Evolutionary conservation across 345 rosid genomes (phyloP).

Genomic region (Lenwebbia sp.): DNA sequence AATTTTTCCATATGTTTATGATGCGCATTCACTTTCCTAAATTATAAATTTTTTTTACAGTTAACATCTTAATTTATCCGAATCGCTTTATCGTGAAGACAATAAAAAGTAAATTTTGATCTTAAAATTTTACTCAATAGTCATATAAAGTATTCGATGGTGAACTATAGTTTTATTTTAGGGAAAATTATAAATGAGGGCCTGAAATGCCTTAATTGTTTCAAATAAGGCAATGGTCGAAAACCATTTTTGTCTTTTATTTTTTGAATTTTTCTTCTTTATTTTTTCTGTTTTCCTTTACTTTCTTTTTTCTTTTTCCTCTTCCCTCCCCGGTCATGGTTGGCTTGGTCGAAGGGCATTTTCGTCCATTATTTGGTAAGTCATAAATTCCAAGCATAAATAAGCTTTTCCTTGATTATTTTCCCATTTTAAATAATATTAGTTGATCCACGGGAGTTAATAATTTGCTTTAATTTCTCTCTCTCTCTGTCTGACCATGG

Average conservation of each 20-base stretch:
- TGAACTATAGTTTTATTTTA: neutral
- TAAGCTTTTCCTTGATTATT: neutral
- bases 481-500: neutral
- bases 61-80: fast-evolving
- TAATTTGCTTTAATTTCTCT: neutral
- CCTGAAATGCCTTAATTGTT: fast-evolving
- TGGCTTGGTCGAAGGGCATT: too few relatives aligned
- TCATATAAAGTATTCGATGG: too few relatives aligned
- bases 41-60: fast-evolving
- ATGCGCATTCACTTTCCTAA: neutral
- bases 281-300: too few relatives aligned
- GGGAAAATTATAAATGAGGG: too few relatives aligned
- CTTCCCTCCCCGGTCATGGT: too few relatives aligned
- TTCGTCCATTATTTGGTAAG: too few relatives aligned
- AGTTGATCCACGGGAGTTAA: neutral
- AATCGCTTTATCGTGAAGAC: fast-evolving
- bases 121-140: neutral
- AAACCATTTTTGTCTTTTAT: too few relatives aligned
- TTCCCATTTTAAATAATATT: neutral
- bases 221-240: fast-evolving
- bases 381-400: neutral
- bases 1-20: neutral
- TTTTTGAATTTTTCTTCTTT: too few relatives aligned
- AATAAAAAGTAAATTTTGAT: neutral
- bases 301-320: too few relatives aligned